Evolutionary conservation across 2,329 filamentous ascomycete genomes (phyloP).

Genomic region (Claviceps paspali): DNA sequence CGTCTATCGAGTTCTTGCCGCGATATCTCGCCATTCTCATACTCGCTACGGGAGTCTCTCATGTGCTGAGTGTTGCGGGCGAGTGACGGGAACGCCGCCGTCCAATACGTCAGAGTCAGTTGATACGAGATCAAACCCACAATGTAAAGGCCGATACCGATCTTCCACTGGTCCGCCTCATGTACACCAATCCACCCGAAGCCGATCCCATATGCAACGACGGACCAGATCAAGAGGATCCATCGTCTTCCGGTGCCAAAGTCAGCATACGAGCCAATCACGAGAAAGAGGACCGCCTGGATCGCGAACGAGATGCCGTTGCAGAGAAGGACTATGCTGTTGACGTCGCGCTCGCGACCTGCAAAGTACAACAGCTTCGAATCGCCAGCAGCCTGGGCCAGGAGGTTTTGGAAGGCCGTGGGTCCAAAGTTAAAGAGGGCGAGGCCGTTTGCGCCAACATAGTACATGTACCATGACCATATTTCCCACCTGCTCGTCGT

Average conservation of each 20-base stretch:
- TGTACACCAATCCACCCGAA: conserved; percentile 56
- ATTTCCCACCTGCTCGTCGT: conserved; percentile 13
- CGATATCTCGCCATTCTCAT: conserved; percentile 30
- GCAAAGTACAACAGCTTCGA: conserved; percentile 37
- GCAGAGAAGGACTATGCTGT: conserved; percentile 47
- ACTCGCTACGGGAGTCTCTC: conserved; percentile 17
- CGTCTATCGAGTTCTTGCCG: conserved; percentile 43
- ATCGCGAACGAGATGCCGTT: conserved; percentile 56
- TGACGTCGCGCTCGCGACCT: conserved; percentile 41
- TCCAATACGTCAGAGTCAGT: conserved; percentile 54
- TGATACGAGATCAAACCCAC: conserved; percentile 52
- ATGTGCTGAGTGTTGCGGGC: conserved; percentile 21
- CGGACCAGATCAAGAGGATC: conserved; percentile 44
- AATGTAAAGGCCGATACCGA: conserved; percentile 47
- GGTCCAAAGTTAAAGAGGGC: conserved; percentile 49
- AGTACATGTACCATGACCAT: conserved; percentile 29
- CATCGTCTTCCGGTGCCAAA: conserved; percentile 50
- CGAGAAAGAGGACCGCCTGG: conserved; percentile 41
- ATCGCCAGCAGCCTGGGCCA: conserved; percentile 42
- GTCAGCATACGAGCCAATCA: conserved; percentile 40
- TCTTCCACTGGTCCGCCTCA: conserved; percentile 40
- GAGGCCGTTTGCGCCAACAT: conserved; percentile 50
- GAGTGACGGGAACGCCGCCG: conserved; percentile 35
- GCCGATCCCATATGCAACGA: conserved; percentile 46
- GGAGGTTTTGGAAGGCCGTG: conserved; percentile 48